phyloP scores from a whole-genome alignment of 805 yeast species.

The Blastobotrys terrestris region DNA sequence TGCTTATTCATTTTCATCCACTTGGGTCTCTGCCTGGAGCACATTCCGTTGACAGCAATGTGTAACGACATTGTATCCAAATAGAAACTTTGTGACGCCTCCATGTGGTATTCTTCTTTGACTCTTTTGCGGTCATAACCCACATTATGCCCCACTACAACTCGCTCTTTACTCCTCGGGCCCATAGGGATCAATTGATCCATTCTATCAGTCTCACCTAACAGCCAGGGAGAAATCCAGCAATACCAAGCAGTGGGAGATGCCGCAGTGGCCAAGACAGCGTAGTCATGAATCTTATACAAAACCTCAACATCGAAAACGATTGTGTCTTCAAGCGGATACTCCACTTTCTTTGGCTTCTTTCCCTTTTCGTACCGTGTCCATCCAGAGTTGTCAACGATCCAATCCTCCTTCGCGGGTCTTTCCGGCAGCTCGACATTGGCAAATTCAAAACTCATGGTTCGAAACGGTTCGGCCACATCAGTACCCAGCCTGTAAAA shows the following conservation, averaged over 20 bases:
- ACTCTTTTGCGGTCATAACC: slow-evolving; percentile 87
- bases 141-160: slow-evolving; percentile 85
- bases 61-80: slow-evolving; percentile 92
- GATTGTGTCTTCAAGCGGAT: slow-evolving; percentile 64
- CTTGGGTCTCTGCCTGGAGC: slow-evolving; percentile 79
- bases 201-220: slow-evolving; percentile 42
- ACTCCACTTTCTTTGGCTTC: slow-evolving; percentile 41
- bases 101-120: slow-evolving; percentile 70
- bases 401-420: slow-evolving; percentile 47
- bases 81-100: slow-evolving; percentile 64
- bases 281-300: slow-evolving; percentile 65
- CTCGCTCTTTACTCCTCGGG: slow-evolving; percentile 35
- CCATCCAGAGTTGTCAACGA: slow-evolving; percentile 65
- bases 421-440: slow-evolving; percentile 32
- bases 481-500: slow-evolving; percentile 58
- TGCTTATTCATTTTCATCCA: slow-evolving; percentile 45
- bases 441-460: slow-evolving; percentile 43
- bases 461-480: slow-evolving; percentile 54
- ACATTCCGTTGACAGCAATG: slow-evolving; percentile 84
- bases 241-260: slow-evolving; percentile 81
- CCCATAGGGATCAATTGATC: slow-evolving; percentile 73
- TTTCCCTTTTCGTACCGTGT: slow-evolving; percentile 54
- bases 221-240: slow-evolving; percentile 87
- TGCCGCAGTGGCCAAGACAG: slow-evolving; percentile 76
- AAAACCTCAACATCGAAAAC: slow-evolving; percentile 89